Base-by-base conservation (phyloP, 2,329 filamentous ascomycete species). In the Beauveria rudraprayagi region DNA sequence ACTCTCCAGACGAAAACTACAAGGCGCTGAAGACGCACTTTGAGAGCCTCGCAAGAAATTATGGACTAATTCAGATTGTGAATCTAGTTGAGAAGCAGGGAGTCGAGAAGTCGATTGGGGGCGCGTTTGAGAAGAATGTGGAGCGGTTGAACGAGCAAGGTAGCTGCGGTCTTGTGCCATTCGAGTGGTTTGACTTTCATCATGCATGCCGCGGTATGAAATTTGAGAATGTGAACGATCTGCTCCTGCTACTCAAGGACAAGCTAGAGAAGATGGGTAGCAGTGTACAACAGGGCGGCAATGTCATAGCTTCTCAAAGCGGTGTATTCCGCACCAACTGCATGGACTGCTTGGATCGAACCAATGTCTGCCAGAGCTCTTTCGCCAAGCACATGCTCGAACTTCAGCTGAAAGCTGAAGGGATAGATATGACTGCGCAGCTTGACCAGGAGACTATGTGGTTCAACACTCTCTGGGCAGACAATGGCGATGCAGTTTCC, bases 161-260 rank as follows among this genome's bases (percentile, higher is more conserved):
- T 5, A 71, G 80, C 22, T 78, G 84, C 24, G 54, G 73, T 2
- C 66, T 65, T n/a, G 68, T 74, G 40, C 67, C 71, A 1, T 95
- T 96, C 69, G 91, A 96, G 70, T 99, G 94, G 94, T 99, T 97
- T 68, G 94, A 99, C 70, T 99, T 99, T 68, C 94, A 97, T 72
- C 82, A 86, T 19, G 90, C 90, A 30, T 97, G 94, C 70, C 88
- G 91, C 17, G 94, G 94, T 0, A 97, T 99, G 93, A 95, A 91
- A 67, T 99, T 97, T 69, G 93, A 97, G 70, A 97, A 97, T 62
- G 92, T 97, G 14, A 89, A 86, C 61, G 78, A 88, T 30, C 81
- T 99, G 1, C 80, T 99, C 57, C 82, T 91, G 52, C 85, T 79
- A 0, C 74, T 97, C 4, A 83, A 83, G 30, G 75, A 80, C 4